phyloP scores from a whole-genome alignment of 2,329 filamentous ascomycete species.

The Grosmannia huntii region DNA sequence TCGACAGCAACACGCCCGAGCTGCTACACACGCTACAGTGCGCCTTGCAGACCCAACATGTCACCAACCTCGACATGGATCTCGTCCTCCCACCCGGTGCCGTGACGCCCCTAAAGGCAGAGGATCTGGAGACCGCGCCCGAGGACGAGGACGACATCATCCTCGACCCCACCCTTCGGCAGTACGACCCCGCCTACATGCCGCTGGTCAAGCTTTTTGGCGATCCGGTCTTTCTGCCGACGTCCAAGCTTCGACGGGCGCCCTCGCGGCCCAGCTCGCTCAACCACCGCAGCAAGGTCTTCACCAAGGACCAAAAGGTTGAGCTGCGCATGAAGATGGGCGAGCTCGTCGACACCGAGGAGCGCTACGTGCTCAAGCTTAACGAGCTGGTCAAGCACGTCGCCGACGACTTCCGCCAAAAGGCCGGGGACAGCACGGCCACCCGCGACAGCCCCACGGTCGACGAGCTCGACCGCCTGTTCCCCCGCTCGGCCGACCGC shows the following conservation, averaged over 20 bases:
- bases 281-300: conserved; percentile 58
- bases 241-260: conserved; percentile 68
- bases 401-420: conserved; percentile 65
- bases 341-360: conserved; percentile 86
- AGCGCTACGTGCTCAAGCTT: conserved; percentile 82
- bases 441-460: conserved; percentile 59
- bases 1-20: conserved; percentile 61
- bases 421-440: conserved; percentile 43
- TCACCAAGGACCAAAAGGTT: conserved; percentile 70
- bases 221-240: conserved; percentile 75
- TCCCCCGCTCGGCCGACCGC: conserved; percentile 65
- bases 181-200: conserved; percentile 62
- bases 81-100: conserved; percentile 69
- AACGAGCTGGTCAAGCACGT: conserved; percentile 71
- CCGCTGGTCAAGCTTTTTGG: conserved; percentile 68
- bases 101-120: conserved; percentile 51
- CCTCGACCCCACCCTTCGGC: conserved; percentile 47
- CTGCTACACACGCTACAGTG: conserved; percentile 61
- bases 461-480: conserved; percentile 61
- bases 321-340: conserved; percentile 77
- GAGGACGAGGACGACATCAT: conserved; percentile 51
- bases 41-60: conserved; percentile 66
- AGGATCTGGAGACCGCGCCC: conserved; percentile 45
- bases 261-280: conserved; percentile 76
- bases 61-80: conserved; percentile 80